Percentiles rank a stretch among this genome's conserved stretches.
These are phyloP conservation scores for Penicillium bialowiezense DNA, from an alignment of 495 filamentous ascomycete genomes.

Conservation along the genomic window DNA sequence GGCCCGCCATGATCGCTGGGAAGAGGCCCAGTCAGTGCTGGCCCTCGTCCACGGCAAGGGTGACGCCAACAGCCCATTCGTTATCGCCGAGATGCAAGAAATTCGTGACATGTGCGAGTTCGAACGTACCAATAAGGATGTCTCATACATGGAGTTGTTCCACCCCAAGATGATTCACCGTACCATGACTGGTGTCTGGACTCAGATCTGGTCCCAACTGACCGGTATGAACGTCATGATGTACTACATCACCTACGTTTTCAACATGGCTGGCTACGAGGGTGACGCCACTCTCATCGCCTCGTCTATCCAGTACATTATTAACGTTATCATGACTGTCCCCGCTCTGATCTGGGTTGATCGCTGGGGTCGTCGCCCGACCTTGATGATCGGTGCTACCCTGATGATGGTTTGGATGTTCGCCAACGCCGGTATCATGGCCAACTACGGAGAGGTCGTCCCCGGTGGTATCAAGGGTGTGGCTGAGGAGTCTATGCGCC, in stretches of 20 bases:
- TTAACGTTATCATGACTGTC: slow-evolving; percentile 53
- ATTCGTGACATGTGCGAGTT: slow-evolving; percentile 69
- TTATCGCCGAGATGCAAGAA: slow-evolving; percentile 62
- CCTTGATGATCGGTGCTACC: slow-evolving; percentile 61
- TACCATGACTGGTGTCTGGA: slow-evolving; percentile 68
- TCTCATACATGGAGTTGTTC: slow-evolving; percentile 68
- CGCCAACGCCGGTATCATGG: slow-evolving; percentile 66
- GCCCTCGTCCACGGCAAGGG: slow-evolving; percentile 70
- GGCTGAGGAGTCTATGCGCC: slow-evolving; percentile 31
- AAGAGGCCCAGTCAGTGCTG: slow-evolving; percentile 63
- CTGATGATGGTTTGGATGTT: slow-evolving; percentile 68
- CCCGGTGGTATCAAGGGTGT: slow-evolving; percentile 39
- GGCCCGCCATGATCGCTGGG: slow-evolving; percentile 72
- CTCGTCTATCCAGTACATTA: slow-evolving; percentile 69
- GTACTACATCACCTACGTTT: slow-evolving; percentile 41
- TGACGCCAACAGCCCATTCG: slow-evolving; percentile 59
- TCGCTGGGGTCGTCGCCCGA: slow-evolving; percentile 59
- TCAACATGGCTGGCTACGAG: slow-evolving; percentile 35
- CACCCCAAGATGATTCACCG: slow-evolving; percentile 68
- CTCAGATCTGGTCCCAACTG: slow-evolving; percentile 80
- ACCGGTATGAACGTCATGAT: slow-evolving; percentile 87
- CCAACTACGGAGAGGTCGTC: slow-evolving; percentile 47
- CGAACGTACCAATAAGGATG: slow-evolving; percentile 57
- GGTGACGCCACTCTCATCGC: slow-evolving; percentile 48
- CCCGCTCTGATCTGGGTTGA: slow-evolving; percentile 58